A percentile compares a stretch with the other conserved stretches of the same genome.
These are phyloP conservation scores for Linum usitatissimum DNA, from an alignment of 345 rosid genomes.

Conservation along the genomic window DNA sequence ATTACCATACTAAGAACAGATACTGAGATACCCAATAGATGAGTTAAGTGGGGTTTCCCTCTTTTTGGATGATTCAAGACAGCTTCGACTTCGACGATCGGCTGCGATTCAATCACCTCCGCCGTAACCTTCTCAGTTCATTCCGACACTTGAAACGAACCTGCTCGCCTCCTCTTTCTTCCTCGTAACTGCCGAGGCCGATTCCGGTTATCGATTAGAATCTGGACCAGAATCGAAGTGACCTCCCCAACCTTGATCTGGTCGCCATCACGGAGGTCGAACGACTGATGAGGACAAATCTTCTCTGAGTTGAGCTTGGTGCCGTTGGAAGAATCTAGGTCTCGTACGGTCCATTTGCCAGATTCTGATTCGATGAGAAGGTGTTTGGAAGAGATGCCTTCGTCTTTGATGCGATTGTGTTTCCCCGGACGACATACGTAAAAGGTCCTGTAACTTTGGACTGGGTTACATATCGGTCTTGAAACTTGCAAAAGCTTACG, in stretches of 20 bases:
- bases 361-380: slow-evolving; percentile 42
- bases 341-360: slow-evolving; percentile 53
- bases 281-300: slow-evolving; percentile 31
- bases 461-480: too few relatives aligned
- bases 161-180: slow-evolving; percentile 17
- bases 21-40: neutral
- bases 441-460: too few relatives aligned
- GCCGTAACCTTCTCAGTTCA: neutral
- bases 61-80: slow-evolving; percentile 11
- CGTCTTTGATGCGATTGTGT: slow-evolving; percentile 56
- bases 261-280: slow-evolving; percentile 48
- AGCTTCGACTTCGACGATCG: slow-evolving; percentile 1
- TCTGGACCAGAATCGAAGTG: slow-evolving; percentile 40
- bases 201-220: slow-evolving; percentile 13
- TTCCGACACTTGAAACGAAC: neutral
- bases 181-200: slow-evolving; percentile 27
- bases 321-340: slow-evolving; percentile 82
- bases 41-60: slow-evolving; percentile 1
- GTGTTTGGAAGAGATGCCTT: slow-evolving; percentile 80
- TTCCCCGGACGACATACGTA: slow-evolving; percentile 40
- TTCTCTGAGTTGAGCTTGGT: slow-evolving; percentile 39
- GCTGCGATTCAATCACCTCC: slow-evolving; percentile 16
- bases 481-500: too few relatives aligned
- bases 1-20: neutral
- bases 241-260: slow-evolving; percentile 63